A percentile compares a stretch with the other conserved stretches of the same genome.
Conservation (phyloP, 1,284 basidiomycete species). For the Cutaneotrichosporon curvatum region DNA sequence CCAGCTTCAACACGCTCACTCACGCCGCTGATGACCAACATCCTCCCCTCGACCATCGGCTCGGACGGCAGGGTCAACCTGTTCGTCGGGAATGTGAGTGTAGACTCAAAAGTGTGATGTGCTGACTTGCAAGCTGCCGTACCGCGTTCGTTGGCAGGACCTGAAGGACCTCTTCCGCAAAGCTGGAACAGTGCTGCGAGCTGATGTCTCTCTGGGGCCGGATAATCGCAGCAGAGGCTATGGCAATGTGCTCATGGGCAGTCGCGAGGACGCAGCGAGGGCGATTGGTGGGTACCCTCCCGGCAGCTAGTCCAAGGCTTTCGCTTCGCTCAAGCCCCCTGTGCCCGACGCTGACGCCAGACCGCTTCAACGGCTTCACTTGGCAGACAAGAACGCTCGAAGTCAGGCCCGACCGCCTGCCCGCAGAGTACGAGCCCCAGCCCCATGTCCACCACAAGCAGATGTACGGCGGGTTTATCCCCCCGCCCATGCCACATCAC, state of each 20-base stretch:
- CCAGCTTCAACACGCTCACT: constrained; percentile 27
- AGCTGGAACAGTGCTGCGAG: constrained; percentile 87
- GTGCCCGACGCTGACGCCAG: constrained; percentile 9
- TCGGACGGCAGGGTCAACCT: constrained; percentile 79
- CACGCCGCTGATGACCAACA: constrained; percentile 44
- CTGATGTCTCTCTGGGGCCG: constrained; percentile 84
- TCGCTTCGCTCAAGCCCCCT: too few relatives aligned
- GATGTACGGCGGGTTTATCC: constrained; percentile 13
- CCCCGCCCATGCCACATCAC: constrained; percentile 11
- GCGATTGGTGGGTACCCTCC: constrained; percentile 54
- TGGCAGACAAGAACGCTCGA: constrained; percentile 89
- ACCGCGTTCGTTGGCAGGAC: constrained; percentile 93
- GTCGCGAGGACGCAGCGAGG: constrained; percentile 81
- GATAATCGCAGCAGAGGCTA: constrained; percentile 89
- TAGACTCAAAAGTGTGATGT: not conserved
- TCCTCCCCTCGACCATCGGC: constrained; percentile 42
- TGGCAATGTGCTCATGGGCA: constrained; percentile 85
- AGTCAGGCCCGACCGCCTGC: constrained; percentile 73
- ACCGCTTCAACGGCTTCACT: constrained; percentile 76
- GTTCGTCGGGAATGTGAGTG: constrained; percentile 77
- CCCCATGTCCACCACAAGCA: constrained; percentile 32
- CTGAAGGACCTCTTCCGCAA: constrained; percentile 94
- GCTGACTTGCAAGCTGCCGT: constrained; percentile 62
- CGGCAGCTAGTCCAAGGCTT: too few relatives aligned
- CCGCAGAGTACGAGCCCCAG: constrained; percentile 53